Percentiles rank a stretch among this genome's conserved stretches.
These are phyloP conservation scores for Raphanus hybrid DNA, from an alignment of 441 rosid genomes.

Conservation along the genomic window DNA sequence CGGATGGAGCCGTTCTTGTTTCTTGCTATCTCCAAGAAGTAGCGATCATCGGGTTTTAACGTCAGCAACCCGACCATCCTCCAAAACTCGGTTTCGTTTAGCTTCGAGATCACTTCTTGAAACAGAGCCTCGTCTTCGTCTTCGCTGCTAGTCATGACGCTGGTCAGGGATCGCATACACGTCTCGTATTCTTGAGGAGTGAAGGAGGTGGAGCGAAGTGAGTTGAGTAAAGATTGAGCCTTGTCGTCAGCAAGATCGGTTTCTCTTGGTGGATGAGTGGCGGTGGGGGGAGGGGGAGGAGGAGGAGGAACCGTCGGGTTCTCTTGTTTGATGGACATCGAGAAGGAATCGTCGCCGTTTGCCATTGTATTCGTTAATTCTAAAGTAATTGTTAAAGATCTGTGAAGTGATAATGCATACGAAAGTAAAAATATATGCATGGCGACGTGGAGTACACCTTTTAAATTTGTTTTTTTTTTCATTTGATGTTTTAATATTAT, in stretches of 20 bases:
- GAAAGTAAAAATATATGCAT: neutral
- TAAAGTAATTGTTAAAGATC: no score
- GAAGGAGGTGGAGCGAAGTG: neutral
- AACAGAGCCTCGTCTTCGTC: neutral
- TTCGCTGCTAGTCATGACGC: neutral
- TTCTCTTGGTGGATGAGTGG: neutral
- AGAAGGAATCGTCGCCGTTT: neutral
- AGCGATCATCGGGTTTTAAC: neutral
- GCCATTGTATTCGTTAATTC: neutral
- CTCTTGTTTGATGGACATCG: no score
- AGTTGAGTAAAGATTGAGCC: neutral
- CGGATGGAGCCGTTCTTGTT: constrained; percentile 13
- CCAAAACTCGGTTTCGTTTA: neutral
- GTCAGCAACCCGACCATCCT: neutral
- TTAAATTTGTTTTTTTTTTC: neutral
- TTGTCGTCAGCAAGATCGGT: neutral
- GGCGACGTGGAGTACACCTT: neutral
- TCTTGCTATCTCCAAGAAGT: neutral
- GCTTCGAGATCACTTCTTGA: neutral
- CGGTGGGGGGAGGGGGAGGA: no score
- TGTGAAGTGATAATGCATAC: no score
- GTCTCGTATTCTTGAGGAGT: neutral
- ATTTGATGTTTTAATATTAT: no score
- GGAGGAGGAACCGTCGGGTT: neutral
- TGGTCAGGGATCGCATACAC: neutral